Percentiles rank a stretch among this genome's conserved stretches.
Evolutionary conservation across 768 basidiomycete species (phyloP).

Genomic region (Amanita rubescens): DNA sequence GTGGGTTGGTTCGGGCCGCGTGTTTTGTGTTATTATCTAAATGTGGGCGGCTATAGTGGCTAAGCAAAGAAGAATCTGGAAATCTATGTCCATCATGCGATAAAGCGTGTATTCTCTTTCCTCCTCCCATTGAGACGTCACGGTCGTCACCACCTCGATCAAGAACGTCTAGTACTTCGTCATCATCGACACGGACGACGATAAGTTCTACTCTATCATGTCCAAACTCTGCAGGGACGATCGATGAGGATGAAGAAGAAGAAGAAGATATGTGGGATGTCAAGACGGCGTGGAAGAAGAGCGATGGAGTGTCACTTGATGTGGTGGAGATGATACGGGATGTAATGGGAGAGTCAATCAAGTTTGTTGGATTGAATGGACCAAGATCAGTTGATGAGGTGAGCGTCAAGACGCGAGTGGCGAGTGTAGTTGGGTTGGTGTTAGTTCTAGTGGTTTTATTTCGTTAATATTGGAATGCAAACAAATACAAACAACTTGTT

Average conservation of each 20-base stretch:
- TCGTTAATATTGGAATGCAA: too few species aligned
- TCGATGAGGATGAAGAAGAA: too few species aligned
- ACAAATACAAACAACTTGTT: too few species aligned
- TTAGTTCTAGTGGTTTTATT: neutral
- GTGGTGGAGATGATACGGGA: neutral
- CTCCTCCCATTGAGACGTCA: neutral
- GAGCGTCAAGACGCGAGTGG: neutral
- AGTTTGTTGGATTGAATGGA: too few species aligned
- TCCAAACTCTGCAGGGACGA: too few species aligned
- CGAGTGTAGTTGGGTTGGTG: slow-evolving; percentile 1
- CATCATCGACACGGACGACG: neutral
- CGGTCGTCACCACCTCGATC: neutral
- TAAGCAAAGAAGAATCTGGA: neutral
- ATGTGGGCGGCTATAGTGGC: too few species aligned
- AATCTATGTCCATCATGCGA: slow-evolving; percentile 1
- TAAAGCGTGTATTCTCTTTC: neutral
- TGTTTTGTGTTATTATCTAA: too few species aligned
- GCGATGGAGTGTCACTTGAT: neutral
- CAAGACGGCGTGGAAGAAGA: neutral
- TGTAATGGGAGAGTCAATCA: too few species aligned
- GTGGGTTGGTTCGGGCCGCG: too few species aligned
- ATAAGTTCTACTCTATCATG: too few species aligned
- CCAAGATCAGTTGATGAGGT: neutral
- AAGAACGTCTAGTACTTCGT: neutral
- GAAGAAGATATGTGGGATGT: slow-evolving; percentile 1